Percentiles rank a stretch among this genome's conserved stretches.
phyloP scores from a whole-genome alignment of 352 stramenopile genomes.

The Phytophthora citricola region DNA sequence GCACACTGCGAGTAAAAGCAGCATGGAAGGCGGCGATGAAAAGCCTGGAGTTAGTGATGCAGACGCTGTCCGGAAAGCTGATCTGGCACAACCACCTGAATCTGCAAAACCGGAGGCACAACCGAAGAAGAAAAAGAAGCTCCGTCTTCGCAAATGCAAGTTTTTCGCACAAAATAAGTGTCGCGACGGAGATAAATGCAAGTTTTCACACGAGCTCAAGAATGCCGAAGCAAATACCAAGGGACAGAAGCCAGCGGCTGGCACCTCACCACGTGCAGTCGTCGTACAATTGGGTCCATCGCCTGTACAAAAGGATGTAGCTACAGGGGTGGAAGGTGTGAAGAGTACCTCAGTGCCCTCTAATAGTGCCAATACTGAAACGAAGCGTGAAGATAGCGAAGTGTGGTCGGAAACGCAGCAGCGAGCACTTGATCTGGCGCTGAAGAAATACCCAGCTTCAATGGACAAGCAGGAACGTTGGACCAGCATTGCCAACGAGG shows the following conservation, averaged over 20 bases:
- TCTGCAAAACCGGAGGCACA: neutral
- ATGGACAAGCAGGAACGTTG: slow-evolving; percentile 81
- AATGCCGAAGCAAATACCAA: slow-evolving; percentile 3
- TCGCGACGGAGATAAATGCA: slow-evolving; percentile 64
- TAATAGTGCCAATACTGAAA: slow-evolving; percentile 1
- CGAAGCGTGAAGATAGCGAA: slow-evolving; percentile 18
- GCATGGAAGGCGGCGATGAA: slow-evolving; percentile 1
- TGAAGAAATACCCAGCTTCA: slow-evolving; percentile 75
- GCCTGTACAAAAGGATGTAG: slow-evolving; percentile 5
- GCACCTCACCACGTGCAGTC: slow-evolving; percentile 10
- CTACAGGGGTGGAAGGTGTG: neutral
- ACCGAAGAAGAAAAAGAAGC: slow-evolving; percentile 35
- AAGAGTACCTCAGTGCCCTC: neutral
- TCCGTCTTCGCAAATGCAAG: slow-evolving; percentile 46
- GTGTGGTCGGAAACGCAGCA: slow-evolving; percentile 77
- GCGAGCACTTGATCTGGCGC: slow-evolving; percentile 60
- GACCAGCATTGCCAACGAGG: slow-evolving; percentile 67
- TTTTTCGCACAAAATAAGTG: slow-evolving; percentile 63
- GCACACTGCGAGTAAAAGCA: slow-evolving; percentile 40
- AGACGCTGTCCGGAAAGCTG: slow-evolving; percentile 23
- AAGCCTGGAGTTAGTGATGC: slow-evolving; percentile 3
- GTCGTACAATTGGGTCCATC: slow-evolving; percentile 27
- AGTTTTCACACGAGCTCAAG: slow-evolving; percentile 59
- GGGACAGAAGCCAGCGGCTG: slow-evolving; percentile 1
- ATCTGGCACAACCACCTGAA: slow-evolving; percentile 15